Evolutionary conservation across 2,329 filamentous ascomycete genomes (phyloP).

Genomic region (Monosporascus sp.): DNA sequence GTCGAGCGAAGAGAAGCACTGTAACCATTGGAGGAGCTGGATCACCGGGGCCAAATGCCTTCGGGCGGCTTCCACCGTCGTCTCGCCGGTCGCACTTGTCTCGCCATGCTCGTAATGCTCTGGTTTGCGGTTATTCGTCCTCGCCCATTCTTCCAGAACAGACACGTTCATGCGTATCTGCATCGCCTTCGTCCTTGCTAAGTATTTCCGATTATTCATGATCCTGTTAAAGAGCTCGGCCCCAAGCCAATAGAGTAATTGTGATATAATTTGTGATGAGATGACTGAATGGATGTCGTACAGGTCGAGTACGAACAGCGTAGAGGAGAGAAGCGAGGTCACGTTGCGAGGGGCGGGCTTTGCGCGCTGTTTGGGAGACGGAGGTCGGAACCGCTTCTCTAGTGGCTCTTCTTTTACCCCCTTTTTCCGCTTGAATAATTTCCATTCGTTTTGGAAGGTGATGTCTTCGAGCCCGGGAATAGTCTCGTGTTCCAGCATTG

Average conservation of each 20-base stretch:
- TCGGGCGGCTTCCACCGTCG: slow-evolving; percentile 76
- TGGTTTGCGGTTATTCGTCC: slow-evolving; percentile 85
- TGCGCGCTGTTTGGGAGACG: slow-evolving; percentile 86
- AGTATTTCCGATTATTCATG: slow-evolving; percentile 92
- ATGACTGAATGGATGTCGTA: slow-evolving; percentile 99
- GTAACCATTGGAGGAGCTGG: slow-evolving; percentile 93
- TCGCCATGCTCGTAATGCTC: slow-evolving; percentile 95
- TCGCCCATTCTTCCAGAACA: slow-evolving; percentile 90
- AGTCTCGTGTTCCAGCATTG: slow-evolving; percentile 96
- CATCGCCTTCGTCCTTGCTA: slow-evolving; percentile 97
- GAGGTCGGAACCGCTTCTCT: slow-evolving; percentile 87
- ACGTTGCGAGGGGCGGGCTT: slow-evolving; percentile 93
- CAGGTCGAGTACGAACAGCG: slow-evolving; percentile 93
- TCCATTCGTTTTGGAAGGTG: slow-evolving; percentile 97
- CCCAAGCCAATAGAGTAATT: slow-evolving; percentile 93
- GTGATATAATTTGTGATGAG: slow-evolving; percentile 82
- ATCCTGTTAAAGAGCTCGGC: slow-evolving; percentile 96
- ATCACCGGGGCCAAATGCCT: slow-evolving; percentile 86
- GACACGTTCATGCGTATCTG: slow-evolving; percentile 99
- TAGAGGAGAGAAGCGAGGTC: slow-evolving; percentile 90
- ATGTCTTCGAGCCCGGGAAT: slow-evolving; percentile 97
- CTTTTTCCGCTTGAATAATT: slow-evolving; percentile 86
- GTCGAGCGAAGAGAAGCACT: slow-evolving; percentile 91
- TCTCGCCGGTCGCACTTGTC: slow-evolving; percentile 78
- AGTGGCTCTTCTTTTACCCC: slow-evolving; percentile 85